Conservation (phyloP, 768 basidiomycete genomes). For the Suillus decipiens region DNA sequence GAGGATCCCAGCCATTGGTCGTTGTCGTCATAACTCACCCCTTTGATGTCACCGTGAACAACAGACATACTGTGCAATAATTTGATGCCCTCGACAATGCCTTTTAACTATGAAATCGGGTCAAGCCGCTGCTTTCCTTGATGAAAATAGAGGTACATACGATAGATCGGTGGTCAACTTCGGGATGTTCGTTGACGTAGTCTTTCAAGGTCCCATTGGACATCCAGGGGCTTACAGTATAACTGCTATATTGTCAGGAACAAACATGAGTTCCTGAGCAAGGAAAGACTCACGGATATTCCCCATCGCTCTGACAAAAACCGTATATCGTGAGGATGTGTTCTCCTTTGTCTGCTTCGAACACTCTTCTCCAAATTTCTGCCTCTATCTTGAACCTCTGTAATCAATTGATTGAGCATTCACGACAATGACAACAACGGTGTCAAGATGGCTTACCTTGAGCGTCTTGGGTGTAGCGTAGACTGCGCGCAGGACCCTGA, state of each 20-base stretch:
- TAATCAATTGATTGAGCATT: not conserved
- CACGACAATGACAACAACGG: not conserved
- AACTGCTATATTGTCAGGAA: conserved; percentile 35
- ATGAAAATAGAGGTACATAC: conserved; percentile 25
- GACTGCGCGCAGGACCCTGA: conserved; percentile 56
- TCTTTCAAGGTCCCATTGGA: conserved; percentile 49
- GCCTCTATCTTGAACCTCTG: conserved; percentile 56
- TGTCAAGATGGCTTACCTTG: conserved; percentile 29
- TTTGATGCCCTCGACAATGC: conserved; percentile 46
- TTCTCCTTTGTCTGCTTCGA: conserved; percentile 50
- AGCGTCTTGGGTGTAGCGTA: conserved; percentile 47
- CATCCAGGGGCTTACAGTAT: conserved; percentile 62
- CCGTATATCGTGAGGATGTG: conserved; percentile 61
- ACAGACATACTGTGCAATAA: conserved; percentile 56
- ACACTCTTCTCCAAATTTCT: conserved; percentile 56
- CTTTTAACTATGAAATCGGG: conserved; percentile 40
- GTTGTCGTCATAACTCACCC: conserved; percentile 31
- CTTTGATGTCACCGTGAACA: conserved; percentile 59
- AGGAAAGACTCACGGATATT: conserved; percentile 47
- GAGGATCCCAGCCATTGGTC: not conserved
- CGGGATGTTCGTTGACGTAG: conserved; percentile 44
- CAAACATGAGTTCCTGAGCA: not conserved
- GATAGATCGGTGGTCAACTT: conserved; percentile 45
- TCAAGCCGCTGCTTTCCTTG: not conserved
- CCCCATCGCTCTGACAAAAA: conserved; percentile 54